These are phyloP conservation scores for Berkeleyomyces basicola DNA, from an alignment of 2,329 filamentous ascomycete species.

Conservation along the genomic window DNA sequence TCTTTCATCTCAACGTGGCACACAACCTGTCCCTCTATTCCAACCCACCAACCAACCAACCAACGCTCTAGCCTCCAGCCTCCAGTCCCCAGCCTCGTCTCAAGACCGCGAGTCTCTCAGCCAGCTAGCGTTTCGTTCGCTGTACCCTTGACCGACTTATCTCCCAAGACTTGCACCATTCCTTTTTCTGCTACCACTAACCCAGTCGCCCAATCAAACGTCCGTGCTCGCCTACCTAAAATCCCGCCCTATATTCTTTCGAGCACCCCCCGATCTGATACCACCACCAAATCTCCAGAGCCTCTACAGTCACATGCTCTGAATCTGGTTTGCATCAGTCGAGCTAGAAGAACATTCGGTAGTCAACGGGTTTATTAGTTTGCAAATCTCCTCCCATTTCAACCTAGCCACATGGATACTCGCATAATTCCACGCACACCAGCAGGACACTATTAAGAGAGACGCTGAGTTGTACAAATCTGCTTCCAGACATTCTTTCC, in stretches of 20 bases:
- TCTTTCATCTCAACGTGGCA: neutral
- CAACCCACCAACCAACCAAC: neutral
- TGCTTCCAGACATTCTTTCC: neutral
- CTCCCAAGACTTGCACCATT: neutral
- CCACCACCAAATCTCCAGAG: neutral
- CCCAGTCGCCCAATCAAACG: neutral
- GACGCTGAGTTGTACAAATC: neutral
- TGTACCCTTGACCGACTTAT: neutral
- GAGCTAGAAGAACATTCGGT: neutral
- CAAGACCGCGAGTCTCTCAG: neutral
- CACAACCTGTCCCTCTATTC: neutral
- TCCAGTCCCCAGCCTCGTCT: neutral
- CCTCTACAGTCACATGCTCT: neutral
- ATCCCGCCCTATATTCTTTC: neutral
- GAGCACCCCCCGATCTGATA: neutral
- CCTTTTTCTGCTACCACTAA: neutral
- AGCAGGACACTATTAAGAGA: neutral
- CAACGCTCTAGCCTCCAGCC: neutral
- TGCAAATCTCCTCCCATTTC: too few relatives aligned
- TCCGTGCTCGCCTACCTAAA: neutral
- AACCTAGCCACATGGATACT: neutral
- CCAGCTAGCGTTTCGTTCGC: neutral
- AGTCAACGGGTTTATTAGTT: too few relatives aligned
- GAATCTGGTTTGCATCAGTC: neutral
- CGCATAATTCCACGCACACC: neutral